Evolutionary conservation across 1,284 basidiomycete species (phyloP).

Genomic region (Porogramme epimiltina): DNA sequence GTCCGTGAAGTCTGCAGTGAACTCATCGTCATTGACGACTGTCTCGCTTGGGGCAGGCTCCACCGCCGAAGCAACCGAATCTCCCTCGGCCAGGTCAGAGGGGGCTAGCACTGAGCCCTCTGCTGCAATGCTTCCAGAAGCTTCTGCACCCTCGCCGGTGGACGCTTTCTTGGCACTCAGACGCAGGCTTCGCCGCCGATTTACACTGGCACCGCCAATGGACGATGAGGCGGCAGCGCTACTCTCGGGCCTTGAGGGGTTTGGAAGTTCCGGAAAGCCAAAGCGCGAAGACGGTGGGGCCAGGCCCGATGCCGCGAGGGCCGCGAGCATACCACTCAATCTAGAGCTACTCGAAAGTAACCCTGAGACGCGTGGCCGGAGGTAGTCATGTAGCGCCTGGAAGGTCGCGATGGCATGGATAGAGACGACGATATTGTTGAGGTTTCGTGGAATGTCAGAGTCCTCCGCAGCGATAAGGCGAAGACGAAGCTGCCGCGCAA

Average conservation of each 20-base stretch:
- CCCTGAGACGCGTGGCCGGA: conserved; percentile 88
- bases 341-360: conserved; percentile 66
- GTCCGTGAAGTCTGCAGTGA: conserved; percentile 72
- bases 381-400: conserved; percentile 92
- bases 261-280: conserved; percentile 32
- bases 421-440: conserved; percentile 90
- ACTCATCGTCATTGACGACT: conserved; percentile 59
- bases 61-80: conserved; percentile 25
- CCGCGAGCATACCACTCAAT: conserved; percentile 88
- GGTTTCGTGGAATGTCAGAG: conserved; percentile 81
- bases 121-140: conserved; percentile 19
- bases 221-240: conserved; percentile 36
- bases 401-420: conserved; percentile 97
- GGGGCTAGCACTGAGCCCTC: conserved; percentile 17
- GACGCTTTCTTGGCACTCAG: conserved; percentile 71
- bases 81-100: conserved; percentile 30
- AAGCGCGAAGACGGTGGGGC: conserved; percentile 40
- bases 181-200: conserved; percentile 79
- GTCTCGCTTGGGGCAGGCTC: conserved; percentile 52
- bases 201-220: conserved; percentile 37
- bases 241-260: conserved; percentile 33
- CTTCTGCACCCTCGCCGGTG: neutral
- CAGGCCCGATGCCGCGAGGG: conserved; percentile 81
- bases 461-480: conserved; percentile 87
- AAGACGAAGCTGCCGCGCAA: conserved; percentile 87